A percentile compares a stretch with the other conserved stretches of the same genome.
These are phyloP conservation scores for Grammothele lineata DNA, from an alignment of 768 basidiomycete genomes.

Conservation along the genomic window DNA sequence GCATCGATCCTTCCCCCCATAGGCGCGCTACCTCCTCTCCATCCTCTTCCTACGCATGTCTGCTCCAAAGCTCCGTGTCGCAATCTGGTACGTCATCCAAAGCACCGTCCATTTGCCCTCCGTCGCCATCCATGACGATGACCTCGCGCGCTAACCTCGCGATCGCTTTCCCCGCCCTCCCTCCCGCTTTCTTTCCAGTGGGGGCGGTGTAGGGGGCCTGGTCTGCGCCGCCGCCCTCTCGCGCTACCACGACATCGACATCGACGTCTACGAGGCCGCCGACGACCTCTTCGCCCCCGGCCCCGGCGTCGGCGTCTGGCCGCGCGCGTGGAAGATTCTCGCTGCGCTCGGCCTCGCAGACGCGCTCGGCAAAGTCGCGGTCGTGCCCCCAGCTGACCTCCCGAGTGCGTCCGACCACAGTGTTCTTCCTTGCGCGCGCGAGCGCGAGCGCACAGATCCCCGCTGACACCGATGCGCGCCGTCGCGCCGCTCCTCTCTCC, in stretches of 20 bases:
- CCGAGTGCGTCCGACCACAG: constrained; percentile 27
- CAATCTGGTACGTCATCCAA: constrained; percentile 46
- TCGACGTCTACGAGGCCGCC: constrained; percentile 33
- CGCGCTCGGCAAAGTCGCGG: constrained; percentile 22
- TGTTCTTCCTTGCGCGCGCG: too few relatives aligned
- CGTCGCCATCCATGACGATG: too few relatives aligned
- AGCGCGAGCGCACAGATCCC: too few relatives aligned
- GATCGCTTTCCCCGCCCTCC: constrained; percentile 4
- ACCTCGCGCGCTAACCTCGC: too few relatives aligned
- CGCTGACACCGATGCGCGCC: too few relatives aligned
- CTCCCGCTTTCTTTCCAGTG: constrained; percentile 19
- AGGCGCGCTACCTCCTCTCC: too few relatives aligned
- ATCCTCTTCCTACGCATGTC: background rate
- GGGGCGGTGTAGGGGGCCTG: constrained; percentile 29
- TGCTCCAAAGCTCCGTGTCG: constrained; percentile 41
- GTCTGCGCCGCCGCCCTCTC: constrained; percentile 26
- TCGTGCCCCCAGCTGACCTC: constrained; percentile 19
- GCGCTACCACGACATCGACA: constrained; percentile 20
- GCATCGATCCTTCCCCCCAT: too few relatives aligned
- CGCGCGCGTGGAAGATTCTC: constrained; percentile 28
- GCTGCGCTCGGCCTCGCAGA: constrained; percentile 23
- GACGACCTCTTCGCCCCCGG: constrained; percentile 26
- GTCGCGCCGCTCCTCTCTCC: background rate
- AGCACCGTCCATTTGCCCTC: too few relatives aligned
- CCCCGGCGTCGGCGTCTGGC: constrained; percentile 34